Conservation (phyloP, 352 stramenopile genomes). For the Phytopythium chamaehyphon region DNA sequence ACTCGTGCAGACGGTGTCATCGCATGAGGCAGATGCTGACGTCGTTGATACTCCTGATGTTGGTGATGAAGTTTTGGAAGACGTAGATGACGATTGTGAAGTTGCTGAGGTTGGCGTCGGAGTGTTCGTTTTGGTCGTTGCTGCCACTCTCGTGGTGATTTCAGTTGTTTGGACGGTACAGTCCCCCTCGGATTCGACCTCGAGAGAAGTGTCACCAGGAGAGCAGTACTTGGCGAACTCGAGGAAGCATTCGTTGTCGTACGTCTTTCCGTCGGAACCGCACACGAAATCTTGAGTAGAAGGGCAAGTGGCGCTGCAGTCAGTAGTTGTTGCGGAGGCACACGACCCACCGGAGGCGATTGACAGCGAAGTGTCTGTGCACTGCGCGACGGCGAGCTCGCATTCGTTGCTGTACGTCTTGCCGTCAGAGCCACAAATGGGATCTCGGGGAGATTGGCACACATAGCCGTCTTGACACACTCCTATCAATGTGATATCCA, state of each 20-base stretch:
- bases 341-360: too few species aligned
- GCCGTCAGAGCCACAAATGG: constrained; percentile 32
- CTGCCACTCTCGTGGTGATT: too few species aligned
- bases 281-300: constrained; percentile 17
- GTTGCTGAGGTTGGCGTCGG: too few species aligned
- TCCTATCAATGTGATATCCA: too few species aligned
- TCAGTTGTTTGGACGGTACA: too few species aligned
- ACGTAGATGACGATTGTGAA: too few species aligned
- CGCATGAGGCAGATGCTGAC: too few species aligned
- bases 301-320: too few species aligned
- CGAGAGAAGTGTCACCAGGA: constrained; percentile 12
- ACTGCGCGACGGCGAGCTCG: constrained; percentile 33
- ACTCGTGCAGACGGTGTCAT: too few species aligned
- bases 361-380: constrained; percentile 17
- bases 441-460: constrained; percentile 25
- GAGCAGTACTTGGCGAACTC: constrained; percentile 30
- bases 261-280: constrained; percentile 20
- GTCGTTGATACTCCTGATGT: too few species aligned
- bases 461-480: constrained; percentile 2
- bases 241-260: constrained; percentile 40
- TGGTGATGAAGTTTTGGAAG: too few species aligned
- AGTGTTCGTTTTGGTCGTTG: too few species aligned
- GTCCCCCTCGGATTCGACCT: constrained; percentile 15
- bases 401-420: constrained; percentile 52
- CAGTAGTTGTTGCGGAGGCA: not conserved